Evolutionary conservation across 495 filamentous ascomycete species (phyloP), one percentile per base, ranked within the genome.

Genomic region (Talaromyces stipitatus): DNA sequence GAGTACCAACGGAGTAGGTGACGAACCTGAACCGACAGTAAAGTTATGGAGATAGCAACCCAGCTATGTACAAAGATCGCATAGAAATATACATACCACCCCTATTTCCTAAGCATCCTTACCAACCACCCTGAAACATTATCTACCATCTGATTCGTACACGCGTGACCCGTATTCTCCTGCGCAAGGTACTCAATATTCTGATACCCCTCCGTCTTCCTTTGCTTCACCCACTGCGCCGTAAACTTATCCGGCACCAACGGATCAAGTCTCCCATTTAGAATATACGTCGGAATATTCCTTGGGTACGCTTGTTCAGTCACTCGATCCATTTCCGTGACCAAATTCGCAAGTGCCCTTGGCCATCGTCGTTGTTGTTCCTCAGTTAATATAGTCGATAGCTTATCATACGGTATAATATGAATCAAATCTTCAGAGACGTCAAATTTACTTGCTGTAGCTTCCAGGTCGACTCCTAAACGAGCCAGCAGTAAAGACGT

Each of bases 161-260:
- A 55, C 11, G 33, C 22, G 29, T 55, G 54, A 2, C 54, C 54
- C 11, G 54, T 46, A 45, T 55, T 55, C 24, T 55, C 38, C 26
- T 55, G 54, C 33, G 28, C 54, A 55, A 55, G 46, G 46, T 55
- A 45, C 4, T 55, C 36, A 14, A 55, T 41, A 22, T 55, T 55
- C 2, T 16, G 2, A 55, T 55, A 55, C 12, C 54, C 29, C 16
- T 55, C 54, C 16, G 18, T 20, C 4, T 7, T 7, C 22, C 54
- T 30, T 29, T 55, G 22, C n/a, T 32, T 33, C 1, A 55, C 54
- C 54, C 36, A 55, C 22, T n/a, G 32, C 26, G 36, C 36, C 8
- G 54, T 55, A 20, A 55, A 55, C 14, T 28, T 26, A 24, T 55
- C 38, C 16, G 54, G 54, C 11, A 55, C 54, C 24, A 55, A 16